phyloP scores from a whole-genome alignment of 1,284 basidiomycete genomes.

The Caloboletus inedulis region DNA sequence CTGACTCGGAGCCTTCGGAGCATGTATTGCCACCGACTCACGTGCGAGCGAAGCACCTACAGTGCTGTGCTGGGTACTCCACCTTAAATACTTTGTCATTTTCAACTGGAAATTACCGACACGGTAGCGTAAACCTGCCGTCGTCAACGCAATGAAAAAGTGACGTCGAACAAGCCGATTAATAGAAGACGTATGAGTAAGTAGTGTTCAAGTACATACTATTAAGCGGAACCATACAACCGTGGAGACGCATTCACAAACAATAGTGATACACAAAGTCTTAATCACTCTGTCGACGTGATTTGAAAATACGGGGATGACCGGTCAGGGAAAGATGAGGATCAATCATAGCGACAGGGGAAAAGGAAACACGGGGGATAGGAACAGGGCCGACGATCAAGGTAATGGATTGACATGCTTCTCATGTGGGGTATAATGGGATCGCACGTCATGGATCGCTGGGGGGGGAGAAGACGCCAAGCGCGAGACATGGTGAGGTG shows the following conservation, averaged over 20 bases:
- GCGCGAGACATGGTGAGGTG: slow-evolving; percentile 32
- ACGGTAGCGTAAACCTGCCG: slow-evolving; percentile 25
- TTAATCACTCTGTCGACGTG: slow-evolving; percentile 27
- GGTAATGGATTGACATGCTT: slow-evolving; percentile 38
- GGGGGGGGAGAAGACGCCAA: slow-evolving; percentile 33
- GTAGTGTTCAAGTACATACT: slow-evolving; percentile 34
- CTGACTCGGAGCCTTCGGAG: slow-evolving; percentile 20
- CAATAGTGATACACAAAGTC: slow-evolving; percentile 34
- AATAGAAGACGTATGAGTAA: slow-evolving; percentile 33
- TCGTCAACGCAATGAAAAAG: slow-evolving; percentile 15
- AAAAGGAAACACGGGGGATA: slow-evolving; percentile 17
- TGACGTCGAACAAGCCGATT: slow-evolving; percentile 24
- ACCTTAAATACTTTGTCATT: slow-evolving; percentile 33
- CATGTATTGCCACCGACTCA: slow-evolving; percentile 19
- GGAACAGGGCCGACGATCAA: slow-evolving; percentile 27
- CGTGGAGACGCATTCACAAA: slow-evolving; percentile 22
- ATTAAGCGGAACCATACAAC: slow-evolving; percentile 29
- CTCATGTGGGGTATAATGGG: slow-evolving; percentile 37
- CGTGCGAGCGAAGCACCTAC: slow-evolving; percentile 15
- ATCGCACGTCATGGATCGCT: slow-evolving; percentile 35
- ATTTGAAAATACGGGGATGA: slow-evolving; percentile 34
- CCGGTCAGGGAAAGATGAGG: slow-evolving; percentile 24
- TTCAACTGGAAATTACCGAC: slow-evolving; percentile 26
- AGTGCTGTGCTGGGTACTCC: slow-evolving; percentile 30
- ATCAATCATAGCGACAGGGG: slow-evolving; percentile 25